Evolutionary conservation across 1,139 yeast species (phyloP).

Genomic region (Saccharomycopsis phalli): DNA sequence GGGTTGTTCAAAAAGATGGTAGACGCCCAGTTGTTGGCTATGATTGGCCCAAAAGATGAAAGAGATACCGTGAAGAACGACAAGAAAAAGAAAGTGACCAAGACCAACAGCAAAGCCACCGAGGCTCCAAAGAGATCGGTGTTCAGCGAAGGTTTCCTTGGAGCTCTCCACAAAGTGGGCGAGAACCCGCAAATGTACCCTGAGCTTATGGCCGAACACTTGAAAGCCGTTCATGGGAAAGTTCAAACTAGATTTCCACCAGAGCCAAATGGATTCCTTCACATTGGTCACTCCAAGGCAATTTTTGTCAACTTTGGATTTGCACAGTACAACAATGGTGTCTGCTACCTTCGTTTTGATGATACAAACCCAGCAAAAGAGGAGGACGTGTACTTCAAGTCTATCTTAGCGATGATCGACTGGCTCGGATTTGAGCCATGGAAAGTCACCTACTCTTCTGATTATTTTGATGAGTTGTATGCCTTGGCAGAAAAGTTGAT

Average conservation of each 20-base stretch:
- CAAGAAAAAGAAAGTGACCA: constrained; percentile 39
- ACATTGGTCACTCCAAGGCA: constrained; percentile 97
- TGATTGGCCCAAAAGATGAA: constrained; percentile 93
- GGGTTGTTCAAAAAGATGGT: constrained; percentile 76
- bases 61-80: constrained; percentile 80
- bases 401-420: constrained; percentile 72
- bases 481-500: constrained; percentile 79
- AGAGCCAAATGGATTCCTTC: constrained; percentile 94
- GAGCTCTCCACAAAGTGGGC: constrained; percentile 91
- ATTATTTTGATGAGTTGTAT: constrained; percentile 84
- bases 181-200: constrained; percentile 88
- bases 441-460: constrained; percentile 92
- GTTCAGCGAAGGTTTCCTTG: constrained; percentile 94
- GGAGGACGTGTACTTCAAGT: constrained; percentile 80
- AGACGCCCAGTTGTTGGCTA: constrained; percentile 59
- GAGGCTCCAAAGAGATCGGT: constrained; percentile 52
- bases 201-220: constrained; percentile 72
- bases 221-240: constrained; percentile 66
- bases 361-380: constrained; percentile 99
- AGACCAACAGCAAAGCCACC: constrained; percentile 25
- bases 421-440: constrained; percentile 95
- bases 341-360: constrained; percentile 87
- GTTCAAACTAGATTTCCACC: constrained; percentile 97
- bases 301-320: constrained; percentile 94
- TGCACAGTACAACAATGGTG: constrained; percentile 78